These are phyloP conservation scores for Zoysia japonica DNA, from an alignment of 176 grass and related monocot genomes.

Conservation along the genomic window DNA sequence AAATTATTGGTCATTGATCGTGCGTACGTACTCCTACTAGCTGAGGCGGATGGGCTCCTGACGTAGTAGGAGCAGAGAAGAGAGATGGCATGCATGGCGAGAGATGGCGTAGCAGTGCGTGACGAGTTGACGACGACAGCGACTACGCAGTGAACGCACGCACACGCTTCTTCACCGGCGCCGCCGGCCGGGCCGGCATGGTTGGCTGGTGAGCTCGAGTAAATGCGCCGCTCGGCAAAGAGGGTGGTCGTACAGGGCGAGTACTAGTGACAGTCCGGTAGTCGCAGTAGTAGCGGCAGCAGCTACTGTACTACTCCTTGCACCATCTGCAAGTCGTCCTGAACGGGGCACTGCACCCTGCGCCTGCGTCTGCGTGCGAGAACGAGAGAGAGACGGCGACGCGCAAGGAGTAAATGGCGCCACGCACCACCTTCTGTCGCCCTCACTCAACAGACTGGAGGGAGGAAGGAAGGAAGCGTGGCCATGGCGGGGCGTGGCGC, in stretches of 20 bases:
- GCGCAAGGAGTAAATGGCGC: slow-evolving; percentile 24
- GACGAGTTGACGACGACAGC: not conserved
- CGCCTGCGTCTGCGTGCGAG: not conserved
- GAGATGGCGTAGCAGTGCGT: too few relatives aligned
- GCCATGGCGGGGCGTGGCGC: not conserved
- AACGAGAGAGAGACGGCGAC: not conserved
- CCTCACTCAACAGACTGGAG: not conserved
- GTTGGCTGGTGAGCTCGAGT: slow-evolving; percentile 3
- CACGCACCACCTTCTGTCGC: slow-evolving; percentile 29
- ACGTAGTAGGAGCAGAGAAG: not conserved
- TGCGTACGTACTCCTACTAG: not conserved
- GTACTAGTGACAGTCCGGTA: slow-evolving; percentile 16
- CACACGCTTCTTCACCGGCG: not conserved
- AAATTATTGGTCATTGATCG: not conserved
- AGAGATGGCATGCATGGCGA: not conserved
- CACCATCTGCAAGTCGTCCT: not conserved
- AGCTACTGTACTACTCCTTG: not conserved
- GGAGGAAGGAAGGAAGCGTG: not conserved
- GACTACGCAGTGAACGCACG: too few relatives aligned
- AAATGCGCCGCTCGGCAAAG: slow-evolving; percentile 33
- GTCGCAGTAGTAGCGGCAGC: not conserved
- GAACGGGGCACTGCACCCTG: slow-evolving; percentile 27
- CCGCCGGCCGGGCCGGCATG: not conserved
- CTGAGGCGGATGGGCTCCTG: not conserved
- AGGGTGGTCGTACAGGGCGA: slow-evolving; percentile 22